A percentile compares a stretch with the other conserved stretches of the same genome.
These are phyloP conservation scores for Rhodotorula sp. DNA, from an alignment of 1,284 basidiomycete species.

Conservation along the genomic window DNA sequence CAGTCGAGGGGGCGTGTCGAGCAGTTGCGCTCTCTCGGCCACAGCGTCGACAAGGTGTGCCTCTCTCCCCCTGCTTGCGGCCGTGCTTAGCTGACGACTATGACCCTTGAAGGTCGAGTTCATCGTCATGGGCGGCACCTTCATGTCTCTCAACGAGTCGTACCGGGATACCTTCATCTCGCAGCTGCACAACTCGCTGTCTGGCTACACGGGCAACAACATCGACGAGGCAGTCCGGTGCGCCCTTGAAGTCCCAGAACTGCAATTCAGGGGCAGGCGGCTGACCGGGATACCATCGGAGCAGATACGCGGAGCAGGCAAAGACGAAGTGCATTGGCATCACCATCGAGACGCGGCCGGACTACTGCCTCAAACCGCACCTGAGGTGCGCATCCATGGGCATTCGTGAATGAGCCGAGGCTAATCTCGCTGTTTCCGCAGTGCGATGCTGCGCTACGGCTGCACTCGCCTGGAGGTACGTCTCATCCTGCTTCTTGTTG, in stretches of 20 bases:
- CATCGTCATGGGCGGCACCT: slow-evolving; percentile 98
- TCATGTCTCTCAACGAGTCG: slow-evolving; percentile 98
- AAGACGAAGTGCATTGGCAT: slow-evolving; percentile 99
- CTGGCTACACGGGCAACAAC: slow-evolving; percentile 85
- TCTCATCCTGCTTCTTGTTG: no score
- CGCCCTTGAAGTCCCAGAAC: slow-evolving; percentile 29
- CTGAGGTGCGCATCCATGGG: slow-evolving; percentile 61
- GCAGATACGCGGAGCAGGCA: slow-evolving; percentile 88
- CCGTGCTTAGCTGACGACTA: not conserved
- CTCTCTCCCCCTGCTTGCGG: not conserved
- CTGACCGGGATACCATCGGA: not conserved
- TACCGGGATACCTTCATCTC: slow-evolving; percentile 93
- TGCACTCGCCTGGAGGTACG: slow-evolving; percentile 83
- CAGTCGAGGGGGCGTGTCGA: slow-evolving; percentile 94
- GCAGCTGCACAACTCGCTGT: slow-evolving; percentile 94
- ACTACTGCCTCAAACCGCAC: slow-evolving; percentile 97
- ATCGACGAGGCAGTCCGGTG: slow-evolving; percentile 95
- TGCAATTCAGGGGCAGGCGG: no score
- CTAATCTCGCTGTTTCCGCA: slow-evolving; percentile 47
- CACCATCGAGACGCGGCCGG: slow-evolving; percentile 97
- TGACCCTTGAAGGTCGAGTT: slow-evolving; percentile 74
- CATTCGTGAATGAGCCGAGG: not conserved
- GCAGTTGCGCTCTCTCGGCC: slow-evolving; percentile 90
- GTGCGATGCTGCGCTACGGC: slow-evolving; percentile 98
- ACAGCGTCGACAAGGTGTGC: slow-evolving; percentile 90